These are phyloP conservation scores for Mycena epipterygia DNA, from an alignment of 768 basidiomycete species.

Conservation along the genomic window DNA sequence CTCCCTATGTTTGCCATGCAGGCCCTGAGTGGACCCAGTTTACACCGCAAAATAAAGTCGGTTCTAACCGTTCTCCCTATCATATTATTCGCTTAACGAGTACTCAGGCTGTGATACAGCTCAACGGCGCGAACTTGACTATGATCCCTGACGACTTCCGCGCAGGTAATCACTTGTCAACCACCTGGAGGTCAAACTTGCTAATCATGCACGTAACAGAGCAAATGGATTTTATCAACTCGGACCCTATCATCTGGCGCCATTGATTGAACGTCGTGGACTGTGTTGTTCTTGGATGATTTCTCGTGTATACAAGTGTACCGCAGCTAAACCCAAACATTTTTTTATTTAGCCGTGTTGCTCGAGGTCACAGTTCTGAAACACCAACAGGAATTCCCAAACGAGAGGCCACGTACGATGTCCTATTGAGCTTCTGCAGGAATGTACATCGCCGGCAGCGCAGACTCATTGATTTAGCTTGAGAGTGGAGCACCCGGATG, in stretches of 20 bases:
- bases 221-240: constrained; percentile 38
- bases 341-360: too few species aligned
- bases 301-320: too few species aligned
- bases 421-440: too few species aligned
- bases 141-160: constrained; percentile 40
- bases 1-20: background rate
- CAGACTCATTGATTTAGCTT: too few species aligned
- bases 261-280: background rate
- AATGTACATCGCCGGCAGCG: too few species aligned
- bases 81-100: background rate
- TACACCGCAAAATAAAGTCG: constrained; percentile 29
- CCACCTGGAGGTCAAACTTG: background rate
- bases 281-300: too few species aligned
- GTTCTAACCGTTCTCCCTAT: background rate
- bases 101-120: constrained; percentile 38
- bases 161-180: background rate
- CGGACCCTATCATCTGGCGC: constrained; percentile 25
- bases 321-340: too few species aligned
- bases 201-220: constrained; percentile 30
- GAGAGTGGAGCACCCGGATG: too few species aligned
- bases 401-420: too few species aligned
- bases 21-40: constrained; percentile 39
- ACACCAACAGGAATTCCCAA: too few species aligned
- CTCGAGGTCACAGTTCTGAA: too few species aligned
- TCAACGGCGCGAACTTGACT: constrained; percentile 37